Evolutionary conservation across 108 stramenopile species (phyloP).

Genomic region (Schizochytrium sp.): DNA sequence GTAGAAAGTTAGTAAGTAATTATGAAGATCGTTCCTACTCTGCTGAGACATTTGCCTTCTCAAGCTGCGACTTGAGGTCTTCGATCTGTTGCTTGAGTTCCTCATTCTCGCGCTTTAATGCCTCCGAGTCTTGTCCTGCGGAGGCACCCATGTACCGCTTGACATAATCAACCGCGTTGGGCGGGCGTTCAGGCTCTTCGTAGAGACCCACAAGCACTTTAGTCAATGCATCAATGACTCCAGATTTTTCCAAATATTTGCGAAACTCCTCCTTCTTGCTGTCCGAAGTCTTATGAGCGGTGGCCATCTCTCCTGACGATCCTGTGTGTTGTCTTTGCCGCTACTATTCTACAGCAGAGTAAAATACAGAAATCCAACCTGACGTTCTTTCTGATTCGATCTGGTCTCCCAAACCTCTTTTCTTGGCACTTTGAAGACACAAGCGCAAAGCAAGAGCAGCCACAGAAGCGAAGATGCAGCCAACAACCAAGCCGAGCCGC

Average conservation of each 20-base stretch:
- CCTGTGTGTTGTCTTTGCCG: too few relatives aligned
- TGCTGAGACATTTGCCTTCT: neutral
- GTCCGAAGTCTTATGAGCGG: constrained; percentile 77
- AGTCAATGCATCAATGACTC: constrained; percentile 92
- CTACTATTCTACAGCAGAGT: too few relatives aligned
- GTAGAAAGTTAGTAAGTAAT: neutral
- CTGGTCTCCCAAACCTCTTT: too few relatives aligned
- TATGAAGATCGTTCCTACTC: neutral
- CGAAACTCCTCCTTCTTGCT: constrained; percentile 95
- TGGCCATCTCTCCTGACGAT: neutral
- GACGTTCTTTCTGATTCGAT: too few relatives aligned
- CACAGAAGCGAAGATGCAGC: too few relatives aligned
- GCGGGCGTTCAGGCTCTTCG: constrained; percentile 92
- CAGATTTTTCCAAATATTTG: constrained; percentile 92
- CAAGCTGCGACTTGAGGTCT: constrained; percentile 69
- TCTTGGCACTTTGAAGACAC: too few relatives aligned
- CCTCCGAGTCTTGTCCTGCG: constrained; percentile 85
- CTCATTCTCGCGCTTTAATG: constrained; percentile 85
- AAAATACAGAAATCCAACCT: too few relatives aligned
- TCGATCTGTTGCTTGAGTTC: constrained; percentile 75
- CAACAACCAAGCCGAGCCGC: too few relatives aligned
- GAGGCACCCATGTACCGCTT: constrained; percentile 83
- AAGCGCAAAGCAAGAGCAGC: too few relatives aligned
- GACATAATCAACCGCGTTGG: constrained; percentile 90
- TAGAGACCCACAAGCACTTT: constrained; percentile 92